phyloP scores from a whole-genome alignment of 2,329 filamentous ascomycete species.

The Neofusicoccum laricinum region DNA sequence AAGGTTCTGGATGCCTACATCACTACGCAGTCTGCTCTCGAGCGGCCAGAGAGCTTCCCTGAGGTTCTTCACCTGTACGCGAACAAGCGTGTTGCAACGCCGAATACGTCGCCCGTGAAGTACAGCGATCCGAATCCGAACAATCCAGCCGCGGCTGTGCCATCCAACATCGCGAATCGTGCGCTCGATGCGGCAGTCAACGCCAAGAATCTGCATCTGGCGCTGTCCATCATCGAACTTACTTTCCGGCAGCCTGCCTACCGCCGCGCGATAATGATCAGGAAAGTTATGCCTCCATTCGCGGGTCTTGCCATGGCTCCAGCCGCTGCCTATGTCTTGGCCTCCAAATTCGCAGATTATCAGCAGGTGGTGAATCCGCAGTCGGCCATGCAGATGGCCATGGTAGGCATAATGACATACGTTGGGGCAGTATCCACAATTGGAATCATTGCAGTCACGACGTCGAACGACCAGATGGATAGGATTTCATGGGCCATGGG shows the following conservation, averaged over 20 bases:
- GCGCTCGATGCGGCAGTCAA: slow-evolving; percentile 79
- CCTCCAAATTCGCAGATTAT: slow-evolving; percentile 62
- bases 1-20: slow-evolving; percentile 72
- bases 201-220: slow-evolving; percentile 72
- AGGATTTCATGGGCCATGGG: slow-evolving; percentile 87
- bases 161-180: slow-evolving; percentile 64
- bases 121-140: slow-evolving; percentile 59
- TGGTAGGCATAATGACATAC: slow-evolving; percentile 80
- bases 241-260: slow-evolving; percentile 67
- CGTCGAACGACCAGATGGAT: slow-evolving; percentile 91
- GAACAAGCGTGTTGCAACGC: slow-evolving; percentile 70
- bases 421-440: slow-evolving; percentile 76
- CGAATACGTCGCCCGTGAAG: slow-evolving; percentile 52
- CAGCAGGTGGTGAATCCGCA: slow-evolving; percentile 75
- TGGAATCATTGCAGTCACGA: slow-evolving; percentile 79
- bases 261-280: slow-evolving; percentile 64
- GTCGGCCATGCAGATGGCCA: slow-evolving; percentile 73
- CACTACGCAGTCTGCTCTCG: slow-evolving; percentile 69
- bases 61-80: slow-evolving; percentile 79
- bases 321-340: slow-evolving; percentile 66
- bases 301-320: slow-evolving; percentile 58
- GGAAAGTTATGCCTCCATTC: slow-evolving; percentile 60
- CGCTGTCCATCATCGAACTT: slow-evolving; percentile 71
- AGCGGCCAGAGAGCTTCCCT: slow-evolving; percentile 72
- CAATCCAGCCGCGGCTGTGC: slow-evolving; percentile 58